Base-by-base conservation (phyloP, 768 basidiomycete genomes). In the Pleurotus salmoneostramineus region DNA sequence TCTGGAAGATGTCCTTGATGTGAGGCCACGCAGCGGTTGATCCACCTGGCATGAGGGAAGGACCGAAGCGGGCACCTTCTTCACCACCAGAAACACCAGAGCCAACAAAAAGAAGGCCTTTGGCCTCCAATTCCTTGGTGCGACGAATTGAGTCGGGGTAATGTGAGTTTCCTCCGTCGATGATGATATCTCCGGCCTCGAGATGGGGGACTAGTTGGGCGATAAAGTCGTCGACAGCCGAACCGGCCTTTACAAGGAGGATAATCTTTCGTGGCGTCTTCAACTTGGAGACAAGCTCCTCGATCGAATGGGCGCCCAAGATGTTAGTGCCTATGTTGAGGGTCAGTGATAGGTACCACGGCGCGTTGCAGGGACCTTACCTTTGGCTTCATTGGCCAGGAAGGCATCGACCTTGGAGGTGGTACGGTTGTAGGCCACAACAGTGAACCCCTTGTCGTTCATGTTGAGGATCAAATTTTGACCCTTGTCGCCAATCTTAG, bases 81-180 rank as follows among this genome's bases (percentile, higher is more conserved):
- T 99, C 97, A 75, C 97, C 97, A 66, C 97, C 97, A 50, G 96
- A 98, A 49, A 99, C 97, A 80, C 97, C 97, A 57, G 94, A 95
- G 61, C 97, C 97, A 65, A 99, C 96, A 66, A 97, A 99, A 65
- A 98, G 84, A 67, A 98, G 79, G 55, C 95, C 95, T 79, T 98
- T 96, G 59, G 84, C 69, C 75, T 98, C 96, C 67, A 98, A 88
- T 69, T 96, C 94, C 71, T 92, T 76, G 67, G 88, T 82, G 68
- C 97, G 93, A 67, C 97, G 95, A 76, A 95, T 95, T 36, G 93
- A 91, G 73, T 99, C 97, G 60, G 97, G 97, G 80, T 91, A 99
- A 75, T 98, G 95, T 46, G 96, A 98, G 79, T 99, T 99, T 68
- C 97, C 97, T 67, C 97, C 97, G 73, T 99, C 97, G 65, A 99